A percentile compares a stretch with the other conserved stretches of the same genome.
phyloP scores from a whole-genome alignment of 495 filamentous ascomycete species.

The Penicillium bovifimosum region DNA sequence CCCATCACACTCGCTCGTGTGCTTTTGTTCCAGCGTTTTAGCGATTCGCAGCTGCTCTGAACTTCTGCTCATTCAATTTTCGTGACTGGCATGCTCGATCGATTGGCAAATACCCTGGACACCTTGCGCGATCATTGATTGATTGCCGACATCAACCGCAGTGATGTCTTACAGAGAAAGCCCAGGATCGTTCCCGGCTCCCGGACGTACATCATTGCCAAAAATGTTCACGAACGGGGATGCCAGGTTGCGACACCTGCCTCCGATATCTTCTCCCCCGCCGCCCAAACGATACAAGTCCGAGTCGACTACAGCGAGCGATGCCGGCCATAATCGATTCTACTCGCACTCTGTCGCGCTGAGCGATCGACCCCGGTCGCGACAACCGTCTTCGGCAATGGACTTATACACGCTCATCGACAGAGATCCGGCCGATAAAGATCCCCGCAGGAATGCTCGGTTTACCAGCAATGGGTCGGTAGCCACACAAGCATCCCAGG shows the following conservation, averaged over 20 bases:
- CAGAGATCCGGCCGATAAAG: constrained; percentile 26
- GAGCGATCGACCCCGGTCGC: constrained; percentile 28
- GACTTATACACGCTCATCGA: constrained; percentile 39
- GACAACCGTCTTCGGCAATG: constrained; percentile 42
- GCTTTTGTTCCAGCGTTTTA: constrained; percentile 4
- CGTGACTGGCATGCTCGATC: constrained; percentile 10
- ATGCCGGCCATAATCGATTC: constrained; percentile 19
- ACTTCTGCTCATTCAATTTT: neutral
- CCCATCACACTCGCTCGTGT: constrained; percentile 8
- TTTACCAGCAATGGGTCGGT: constrained; percentile 34
- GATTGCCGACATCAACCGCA: constrained; percentile 2
- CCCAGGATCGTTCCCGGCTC: neutral
- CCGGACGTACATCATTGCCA: neutral
- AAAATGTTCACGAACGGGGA: constrained; percentile 11
- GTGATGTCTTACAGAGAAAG: neutral
- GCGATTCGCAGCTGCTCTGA: neutral
- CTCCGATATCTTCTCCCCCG: constrained; percentile 22
- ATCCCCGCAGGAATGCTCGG: constrained; percentile 16
- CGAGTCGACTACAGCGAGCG: constrained; percentile 20
- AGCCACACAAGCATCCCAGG: constrained; percentile 19
- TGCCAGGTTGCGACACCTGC: constrained; percentile 11
- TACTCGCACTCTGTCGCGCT: constrained; percentile 28
- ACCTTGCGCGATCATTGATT: constrained; percentile 10
- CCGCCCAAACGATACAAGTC: constrained; percentile 27
- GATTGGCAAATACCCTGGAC: neutral